Percentiles rank a stretch among this genome's conserved stretches.
Conservation (phyloP, 2,329 filamentous ascomycete genomes). For the Pyricularia pennisetigena region DNA sequence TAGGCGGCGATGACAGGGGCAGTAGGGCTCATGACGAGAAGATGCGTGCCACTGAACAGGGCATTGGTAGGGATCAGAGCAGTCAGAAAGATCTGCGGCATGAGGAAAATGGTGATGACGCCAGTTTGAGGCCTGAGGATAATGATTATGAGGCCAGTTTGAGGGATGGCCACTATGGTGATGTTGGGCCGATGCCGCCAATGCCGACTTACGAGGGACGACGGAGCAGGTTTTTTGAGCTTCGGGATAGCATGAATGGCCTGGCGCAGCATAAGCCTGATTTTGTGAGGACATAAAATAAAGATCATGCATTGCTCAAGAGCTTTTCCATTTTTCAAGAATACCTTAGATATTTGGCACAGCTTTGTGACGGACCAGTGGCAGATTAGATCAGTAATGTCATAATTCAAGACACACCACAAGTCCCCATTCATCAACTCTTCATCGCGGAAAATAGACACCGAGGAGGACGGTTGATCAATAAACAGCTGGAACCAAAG, state of each 20-base stretch:
- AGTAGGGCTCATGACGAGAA: neutral
- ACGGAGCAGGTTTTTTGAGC: slow-evolving; percentile 5
- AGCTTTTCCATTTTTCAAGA: neutral
- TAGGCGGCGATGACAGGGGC: neutral
- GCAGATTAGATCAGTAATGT: neutral
- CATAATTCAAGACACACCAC: neutral
- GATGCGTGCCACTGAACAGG: neutral
- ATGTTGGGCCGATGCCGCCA: slow-evolving; percentile 1
- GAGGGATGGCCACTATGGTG: neutral
- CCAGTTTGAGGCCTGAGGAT: neutral
- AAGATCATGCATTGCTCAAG: neutral
- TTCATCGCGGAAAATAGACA: neutral
- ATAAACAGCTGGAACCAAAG: neutral
- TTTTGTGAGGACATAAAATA: neutral
- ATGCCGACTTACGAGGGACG: slow-evolving; percentile 6
- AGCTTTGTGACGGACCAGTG: too few relatives aligned
- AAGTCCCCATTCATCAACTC: neutral
- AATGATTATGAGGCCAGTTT: neutral
- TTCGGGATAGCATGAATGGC: slow-evolving; percentile 8
- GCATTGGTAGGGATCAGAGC: neutral
- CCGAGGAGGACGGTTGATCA: neutral
- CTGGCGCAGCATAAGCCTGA: slow-evolving; percentile 4
- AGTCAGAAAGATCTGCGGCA: neutral
- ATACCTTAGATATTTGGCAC: too few relatives aligned
- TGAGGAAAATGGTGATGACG: slow-evolving; percentile 1